phyloP scores from a whole-genome alignment of 1,284 basidiomycete species.

The Kalmanozyma brasiliensis region DNA sequence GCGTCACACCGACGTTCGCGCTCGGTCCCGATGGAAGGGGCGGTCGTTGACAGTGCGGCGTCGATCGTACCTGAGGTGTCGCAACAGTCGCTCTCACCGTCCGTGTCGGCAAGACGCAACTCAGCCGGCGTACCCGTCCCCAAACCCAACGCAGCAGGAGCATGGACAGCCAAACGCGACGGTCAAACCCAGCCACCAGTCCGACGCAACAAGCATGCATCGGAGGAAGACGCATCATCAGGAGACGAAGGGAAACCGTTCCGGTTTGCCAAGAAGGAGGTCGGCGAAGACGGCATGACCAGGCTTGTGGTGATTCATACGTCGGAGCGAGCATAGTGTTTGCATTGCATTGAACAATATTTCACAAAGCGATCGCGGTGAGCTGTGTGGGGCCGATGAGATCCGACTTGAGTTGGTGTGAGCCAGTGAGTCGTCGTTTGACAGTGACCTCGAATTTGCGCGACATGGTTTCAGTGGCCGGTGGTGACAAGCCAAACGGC shows the following conservation, averaged over 20 bases:
- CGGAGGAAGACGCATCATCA: background rate
- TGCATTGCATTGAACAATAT: background rate
- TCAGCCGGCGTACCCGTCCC: slow-evolving; percentile 11
- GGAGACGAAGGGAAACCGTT: slow-evolving; percentile 9
- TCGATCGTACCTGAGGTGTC: too few relatives aligned
- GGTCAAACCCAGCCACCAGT: slow-evolving; percentile 18
- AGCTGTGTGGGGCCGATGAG: too few relatives aligned
- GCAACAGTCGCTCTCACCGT: too few relatives aligned
- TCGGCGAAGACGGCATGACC: slow-evolving; percentile 21
- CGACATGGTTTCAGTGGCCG: too few relatives aligned
- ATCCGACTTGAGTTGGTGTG: too few relatives aligned
- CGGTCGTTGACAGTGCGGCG: too few relatives aligned
- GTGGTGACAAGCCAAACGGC: too few relatives aligned
- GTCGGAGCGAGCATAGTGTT: slow-evolving; percentile 2
- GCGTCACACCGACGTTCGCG: slow-evolving; percentile 6
- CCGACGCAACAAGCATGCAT: too few relatives aligned
- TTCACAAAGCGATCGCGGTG: too few relatives aligned
- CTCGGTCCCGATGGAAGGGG: slow-evolving; percentile 7
- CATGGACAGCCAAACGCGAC: slow-evolving; percentile 27
- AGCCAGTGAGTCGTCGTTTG: too few relatives aligned
- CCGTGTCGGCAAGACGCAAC: background rate
- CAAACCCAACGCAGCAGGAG: slow-evolving; percentile 2
- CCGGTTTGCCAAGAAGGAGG: slow-evolving; percentile 22
- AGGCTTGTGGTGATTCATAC: slow-evolving; percentile 29
- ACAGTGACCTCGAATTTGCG: too few relatives aligned